Base-by-base conservation (phyloP, 2,329 filamentous ascomycete species). In the Penicillium sp. region DNA sequence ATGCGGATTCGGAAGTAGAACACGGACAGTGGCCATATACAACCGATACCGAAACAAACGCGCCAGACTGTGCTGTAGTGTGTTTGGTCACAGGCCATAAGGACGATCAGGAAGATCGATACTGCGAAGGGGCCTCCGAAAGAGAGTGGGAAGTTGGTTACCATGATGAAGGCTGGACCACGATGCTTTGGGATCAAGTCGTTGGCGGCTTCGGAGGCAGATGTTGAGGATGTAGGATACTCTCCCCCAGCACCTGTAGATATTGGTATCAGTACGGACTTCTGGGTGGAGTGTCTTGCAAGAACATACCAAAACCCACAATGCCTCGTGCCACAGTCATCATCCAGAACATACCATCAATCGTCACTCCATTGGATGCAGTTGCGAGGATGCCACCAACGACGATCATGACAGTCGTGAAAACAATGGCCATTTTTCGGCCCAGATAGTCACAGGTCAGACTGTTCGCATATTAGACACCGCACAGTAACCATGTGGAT, bases 1-100 rank as follows among this genome's bases (percentile, higher is more conserved):
- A 79, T 79, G 56, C 73, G 79, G 38, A 83, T 65, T 13, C 81
- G 79, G 54, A 84, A 81, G 64, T 82, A 82, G 52, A 83, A 81
- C 39, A 84, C 74, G 2, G 76, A 75, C 8, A 84, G 66, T 0
- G 81, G 81, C 15, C 81, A 69, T 39, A 79, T 58, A 34, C 75
- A 74, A 21, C 77, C 77, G 41, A 80, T 76, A 6, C 74, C 77
- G 49, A 79, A 78, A 58, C 77, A 79, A 2, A 79, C 74, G 4
- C 77, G 71, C 77, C 77, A 79, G 7, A 79, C 70, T 1, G 74
- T 77, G 42, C 62, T 66, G 64, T 70, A 62, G 70, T 70, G 53
- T 66, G 70, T 39, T 59, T 63, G 47, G 51, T 63, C 13, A 66
- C 71, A 47, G 65, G 71, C 70, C 4, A 67, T 71, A 29, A 79